Evolutionary conservation across 2,329 filamentous ascomycete genomes (phyloP).

Genomic region (Pestalotiopsis sp.): DNA sequence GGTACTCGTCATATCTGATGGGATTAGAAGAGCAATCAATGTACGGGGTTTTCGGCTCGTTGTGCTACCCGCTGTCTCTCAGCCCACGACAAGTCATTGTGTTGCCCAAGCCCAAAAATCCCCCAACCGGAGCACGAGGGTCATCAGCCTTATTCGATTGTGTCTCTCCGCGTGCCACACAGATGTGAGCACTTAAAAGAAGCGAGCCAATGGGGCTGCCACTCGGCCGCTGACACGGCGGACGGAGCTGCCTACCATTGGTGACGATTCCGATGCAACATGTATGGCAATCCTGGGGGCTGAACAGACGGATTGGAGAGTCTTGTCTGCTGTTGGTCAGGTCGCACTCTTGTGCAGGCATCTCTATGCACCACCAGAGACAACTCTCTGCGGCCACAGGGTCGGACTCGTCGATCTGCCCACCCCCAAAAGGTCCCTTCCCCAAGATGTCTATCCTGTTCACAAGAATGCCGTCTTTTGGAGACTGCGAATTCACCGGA

Average conservation of each 20-base stretch:
- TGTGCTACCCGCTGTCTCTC: not conserved
- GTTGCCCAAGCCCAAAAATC: not conserved
- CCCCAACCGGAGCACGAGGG: not conserved
- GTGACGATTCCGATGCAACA: not conserved
- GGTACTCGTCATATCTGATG: not conserved
- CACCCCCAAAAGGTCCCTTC: not conserved
- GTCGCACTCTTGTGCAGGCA: not conserved
- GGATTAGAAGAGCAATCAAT: not conserved
- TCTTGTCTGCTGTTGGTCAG: conserved; percentile 10
- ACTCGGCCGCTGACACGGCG: conserved; percentile 1
- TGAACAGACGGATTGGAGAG: not conserved
- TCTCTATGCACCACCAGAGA: not conserved
- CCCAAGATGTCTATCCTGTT: not conserved
- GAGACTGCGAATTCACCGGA: not conserved
- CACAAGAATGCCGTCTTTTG: not conserved
- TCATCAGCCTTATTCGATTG: not conserved
- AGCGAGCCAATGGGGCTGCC: not conserved
- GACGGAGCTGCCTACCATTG: conserved; percentile 1
- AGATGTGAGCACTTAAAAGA: conserved; percentile 5
- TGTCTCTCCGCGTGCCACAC: not conserved
- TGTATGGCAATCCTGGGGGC: not conserved
- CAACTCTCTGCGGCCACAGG: not conserved
- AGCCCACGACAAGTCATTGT: not conserved
- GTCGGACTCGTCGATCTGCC: not conserved
- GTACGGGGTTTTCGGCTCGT: not conserved